Conservation (phyloP, 2,329 filamentous ascomycete species). For the Aureobasidium sp. region DNA sequence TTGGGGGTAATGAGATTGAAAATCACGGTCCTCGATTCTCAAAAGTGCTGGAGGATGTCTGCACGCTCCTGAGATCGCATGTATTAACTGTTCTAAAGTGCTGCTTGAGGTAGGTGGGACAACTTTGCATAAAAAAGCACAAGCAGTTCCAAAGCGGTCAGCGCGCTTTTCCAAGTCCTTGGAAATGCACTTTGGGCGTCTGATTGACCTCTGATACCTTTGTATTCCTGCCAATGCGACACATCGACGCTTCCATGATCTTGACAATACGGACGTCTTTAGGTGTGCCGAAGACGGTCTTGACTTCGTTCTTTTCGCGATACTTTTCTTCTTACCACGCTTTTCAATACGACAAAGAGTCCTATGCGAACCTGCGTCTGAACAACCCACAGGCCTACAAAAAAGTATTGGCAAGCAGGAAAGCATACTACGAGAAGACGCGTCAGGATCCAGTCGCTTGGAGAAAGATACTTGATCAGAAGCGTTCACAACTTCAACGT, state of each 20-base stretch:
- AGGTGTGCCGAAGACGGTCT: neutral
- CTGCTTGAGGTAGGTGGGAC: neutral
- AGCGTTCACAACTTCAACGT: accelerated
- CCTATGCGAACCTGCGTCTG: neutral
- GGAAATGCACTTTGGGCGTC: neutral
- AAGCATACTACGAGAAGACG: neutral
- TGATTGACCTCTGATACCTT: neutral
- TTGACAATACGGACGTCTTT: neutral
- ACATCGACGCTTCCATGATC: neutral
- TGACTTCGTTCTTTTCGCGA: neutral
- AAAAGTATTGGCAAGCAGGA: neutral
- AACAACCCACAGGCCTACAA: neutral
- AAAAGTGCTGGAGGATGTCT: neutral
- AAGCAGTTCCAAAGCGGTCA: neutral
- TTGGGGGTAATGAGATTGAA: neutral
- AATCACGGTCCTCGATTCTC: neutral
- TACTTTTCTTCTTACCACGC: neutral
- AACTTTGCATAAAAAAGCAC: neutral
- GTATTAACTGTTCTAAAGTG: neutral
- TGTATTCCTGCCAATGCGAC: neutral
- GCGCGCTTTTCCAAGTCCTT: neutral
- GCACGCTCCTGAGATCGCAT: neutral
- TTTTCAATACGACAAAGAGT: neutral
- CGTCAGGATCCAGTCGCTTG: neutral
- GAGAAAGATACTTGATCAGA: neutral